phyloP scores from a whole-genome alignment of 1,284 basidiomycete genomes.

The Hemileia vastatrix region DNA sequence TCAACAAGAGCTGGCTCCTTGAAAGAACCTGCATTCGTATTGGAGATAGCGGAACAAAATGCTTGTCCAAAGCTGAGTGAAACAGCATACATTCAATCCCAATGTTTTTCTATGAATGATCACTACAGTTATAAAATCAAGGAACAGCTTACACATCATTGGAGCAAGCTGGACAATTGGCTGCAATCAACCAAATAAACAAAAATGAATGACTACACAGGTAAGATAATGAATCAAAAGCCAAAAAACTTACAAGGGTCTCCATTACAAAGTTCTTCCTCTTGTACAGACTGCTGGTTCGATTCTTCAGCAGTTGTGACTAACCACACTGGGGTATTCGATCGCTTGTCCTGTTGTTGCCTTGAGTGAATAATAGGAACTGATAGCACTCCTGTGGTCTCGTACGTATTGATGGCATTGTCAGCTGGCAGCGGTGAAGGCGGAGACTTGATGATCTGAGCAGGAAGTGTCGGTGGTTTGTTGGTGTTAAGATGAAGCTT shows the following conservation, averaged over 20 bases:
- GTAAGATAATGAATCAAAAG: no score
- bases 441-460: constrained; percentile 6
- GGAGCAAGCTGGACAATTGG: constrained; percentile 18
- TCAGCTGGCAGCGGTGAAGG: background rate
- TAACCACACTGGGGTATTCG: constrained; percentile 10
- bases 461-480: constrained; percentile 3
- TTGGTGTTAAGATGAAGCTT: constrained; percentile 5
- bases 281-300: background rate
- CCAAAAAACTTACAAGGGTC: no score
- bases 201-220: no score
- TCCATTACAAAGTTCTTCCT: no score
- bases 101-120: background rate
- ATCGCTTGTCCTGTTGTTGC: no score
- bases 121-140: background rate
- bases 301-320: constrained; percentile 3
- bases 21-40: constrained; percentile 2
- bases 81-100: background rate
- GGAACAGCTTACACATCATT: constrained; percentile 15
- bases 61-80: constrained; percentile 16
- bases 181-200: no score
- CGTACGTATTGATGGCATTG: constrained; percentile 1
- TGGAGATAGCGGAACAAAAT: constrained; percentile 16
- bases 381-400: no score
- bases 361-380: no score
- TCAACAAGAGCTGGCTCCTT: background rate